A percentile compares a stretch with the other conserved stretches of the same genome.
Conservation (phyloP, 805 yeast species). For the Candida alai region DNA sequence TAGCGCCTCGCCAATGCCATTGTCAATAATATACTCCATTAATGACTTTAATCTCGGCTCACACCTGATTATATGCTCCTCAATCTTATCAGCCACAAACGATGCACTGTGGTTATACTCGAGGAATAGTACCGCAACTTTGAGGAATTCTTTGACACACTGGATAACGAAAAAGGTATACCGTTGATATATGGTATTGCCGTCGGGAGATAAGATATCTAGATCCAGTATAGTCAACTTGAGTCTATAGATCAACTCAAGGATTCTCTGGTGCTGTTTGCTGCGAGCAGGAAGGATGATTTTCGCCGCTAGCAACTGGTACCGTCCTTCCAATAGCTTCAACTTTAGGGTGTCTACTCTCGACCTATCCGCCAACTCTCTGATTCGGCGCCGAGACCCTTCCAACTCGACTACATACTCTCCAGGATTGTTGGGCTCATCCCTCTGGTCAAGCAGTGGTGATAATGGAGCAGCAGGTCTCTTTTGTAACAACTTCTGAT, state of each 20-base stretch:
- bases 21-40: no score
- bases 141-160: background rate
- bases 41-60: no score
- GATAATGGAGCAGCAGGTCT: no score
- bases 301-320: slow-evolving; percentile 2
- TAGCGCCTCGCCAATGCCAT: no score
- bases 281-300: background rate
- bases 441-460: background rate
- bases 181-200: background rate
- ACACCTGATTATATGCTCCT: no score
- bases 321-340: slow-evolving; percentile 4
- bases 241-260: background rate
- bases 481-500: slow-evolving; percentile 14
- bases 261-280: background rate
- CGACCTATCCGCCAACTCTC: background rate
- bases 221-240: slow-evolving; percentile 1
- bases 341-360: slow-evolving; percentile 2
- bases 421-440: background rate
- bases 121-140: background rate
- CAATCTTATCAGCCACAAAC: no score
- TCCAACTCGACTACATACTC: slow-evolving; percentile 1
- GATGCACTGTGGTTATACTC: slow-evolving; percentile 4
- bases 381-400: slow-evolving; percentile 1
- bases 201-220: background rate
- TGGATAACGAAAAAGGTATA: background rate